phyloP scores from a whole-genome alignment of 768 basidiomycete genomes.

The Peribolospora kevripleyi region DNA sequence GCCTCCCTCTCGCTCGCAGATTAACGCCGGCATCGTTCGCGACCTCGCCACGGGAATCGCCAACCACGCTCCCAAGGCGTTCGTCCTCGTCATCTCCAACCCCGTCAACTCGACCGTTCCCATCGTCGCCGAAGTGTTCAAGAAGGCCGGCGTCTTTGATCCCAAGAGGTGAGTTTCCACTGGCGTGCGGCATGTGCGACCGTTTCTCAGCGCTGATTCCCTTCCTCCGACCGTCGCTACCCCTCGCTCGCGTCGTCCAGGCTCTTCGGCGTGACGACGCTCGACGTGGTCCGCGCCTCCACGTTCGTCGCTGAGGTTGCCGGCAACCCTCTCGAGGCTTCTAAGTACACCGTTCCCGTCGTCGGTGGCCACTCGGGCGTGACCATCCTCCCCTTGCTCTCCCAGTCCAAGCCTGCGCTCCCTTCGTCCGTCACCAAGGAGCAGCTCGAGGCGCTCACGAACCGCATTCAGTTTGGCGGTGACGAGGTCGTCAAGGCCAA shows the following conservation, averaged over 20 bases:
- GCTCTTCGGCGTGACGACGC: constrained; percentile 88
- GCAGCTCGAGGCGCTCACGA: constrained; percentile 35
- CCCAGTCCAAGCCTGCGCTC: constrained; percentile 59
- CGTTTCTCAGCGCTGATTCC: not conserved
- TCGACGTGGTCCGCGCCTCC: constrained; percentile 87
- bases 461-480: constrained; percentile 84
- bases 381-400: constrained; percentile 82
- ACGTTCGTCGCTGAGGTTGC: constrained; percentile 71
- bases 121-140: constrained; percentile 83
- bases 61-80: constrained; percentile 57
- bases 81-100: constrained; percentile 90
- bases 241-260: constrained; percentile 22
- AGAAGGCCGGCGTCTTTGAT: constrained; percentile 72
- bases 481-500: constrained; percentile 98
- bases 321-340: constrained; percentile 36
- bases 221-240: not conserved
- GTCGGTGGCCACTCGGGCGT: constrained; percentile 86
- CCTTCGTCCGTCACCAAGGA: constrained; percentile 30
- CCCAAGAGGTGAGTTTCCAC: constrained; percentile 45
- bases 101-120: constrained; percentile 99
- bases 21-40: constrained; percentile 90
- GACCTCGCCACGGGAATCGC: constrained; percentile 82
- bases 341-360: constrained; percentile 54
- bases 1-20: constrained; percentile 26
- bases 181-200: not conserved